Conservation (phyloP, 1,284 basidiomycete species). For the Pseudomicrostroma phylloplanum region DNA sequence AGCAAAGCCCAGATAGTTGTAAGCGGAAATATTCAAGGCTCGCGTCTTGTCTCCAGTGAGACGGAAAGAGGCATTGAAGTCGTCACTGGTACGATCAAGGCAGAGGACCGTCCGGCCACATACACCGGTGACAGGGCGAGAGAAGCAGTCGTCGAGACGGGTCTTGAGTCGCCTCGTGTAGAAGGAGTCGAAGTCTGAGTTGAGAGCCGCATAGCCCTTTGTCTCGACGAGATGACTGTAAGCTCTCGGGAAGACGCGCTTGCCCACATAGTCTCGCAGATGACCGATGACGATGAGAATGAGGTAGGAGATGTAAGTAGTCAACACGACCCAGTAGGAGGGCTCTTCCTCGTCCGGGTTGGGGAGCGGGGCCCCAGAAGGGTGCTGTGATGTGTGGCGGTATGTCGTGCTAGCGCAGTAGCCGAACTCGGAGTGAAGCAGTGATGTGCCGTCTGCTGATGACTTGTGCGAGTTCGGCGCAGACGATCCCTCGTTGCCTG, state of each 20-base stretch:
- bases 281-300: slow-evolving; percentile 73
- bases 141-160: slow-evolving; percentile 93
- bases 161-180: slow-evolving; percentile 92
- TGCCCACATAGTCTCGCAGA: slow-evolving; percentile 89
- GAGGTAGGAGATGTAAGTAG: slow-evolving; percentile 66
- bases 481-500: neutral
- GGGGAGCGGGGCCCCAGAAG: slow-evolving; percentile 28
- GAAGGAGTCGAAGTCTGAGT: slow-evolving; percentile 98
- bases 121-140: slow-evolving; percentile 85
- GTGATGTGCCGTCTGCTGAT: slow-evolving; percentile 24
- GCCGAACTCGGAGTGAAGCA: slow-evolving; percentile 72
- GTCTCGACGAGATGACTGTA: slow-evolving; percentile 62
- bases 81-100: slow-evolving; percentile 74
- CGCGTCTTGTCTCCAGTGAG: slow-evolving; percentile 74
- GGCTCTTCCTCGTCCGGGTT: slow-evolving; percentile 64
- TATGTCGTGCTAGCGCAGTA: slow-evolving; percentile 69
- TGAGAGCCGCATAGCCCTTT: slow-evolving; percentile 74
- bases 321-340: slow-evolving; percentile 80
- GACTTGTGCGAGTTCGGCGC: slow-evolving; percentile 13
- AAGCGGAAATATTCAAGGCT: slow-evolving; percentile 91
- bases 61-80: slow-evolving; percentile 74
- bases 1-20: slow-evolving; percentile 99
- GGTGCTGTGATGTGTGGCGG: slow-evolving; percentile 64
- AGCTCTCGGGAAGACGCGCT: slow-evolving; percentile 65
- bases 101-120: slow-evolving; percentile 86